A percentile compares a stretch with the other conserved stretches of the same genome.
Evolutionary conservation across 140 eudicot genomes (phyloP).

Genomic region (Erigeron philadelphicus): DNA sequence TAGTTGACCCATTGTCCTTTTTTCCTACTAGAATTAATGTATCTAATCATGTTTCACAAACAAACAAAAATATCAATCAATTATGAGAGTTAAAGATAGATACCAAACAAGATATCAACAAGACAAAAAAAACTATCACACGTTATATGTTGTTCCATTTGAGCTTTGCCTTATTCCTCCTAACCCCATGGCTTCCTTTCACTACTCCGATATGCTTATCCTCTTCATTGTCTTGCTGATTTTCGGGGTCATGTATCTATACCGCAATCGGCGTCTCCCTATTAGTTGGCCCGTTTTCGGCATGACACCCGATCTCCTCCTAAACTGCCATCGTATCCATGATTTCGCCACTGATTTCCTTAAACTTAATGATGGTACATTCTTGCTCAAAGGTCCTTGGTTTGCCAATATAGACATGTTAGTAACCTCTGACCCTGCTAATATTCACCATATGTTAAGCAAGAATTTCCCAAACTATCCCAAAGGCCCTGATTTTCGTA

Average conservation of each 20-base stretch:
- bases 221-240: slow-evolving; percentile 1
- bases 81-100: background rate
- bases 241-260: background rate
- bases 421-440: slow-evolving; percentile 21
- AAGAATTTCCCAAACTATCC: slow-evolving; percentile 26
- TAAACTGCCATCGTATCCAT: slow-evolving; percentile 13
- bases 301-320: background rate
- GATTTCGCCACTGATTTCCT: slow-evolving; percentile 16
- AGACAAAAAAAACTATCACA: background rate
- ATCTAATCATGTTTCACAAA: background rate
- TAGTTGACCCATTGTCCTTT: no score
- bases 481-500: slow-evolving; percentile 23
- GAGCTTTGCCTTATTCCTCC: background rate
- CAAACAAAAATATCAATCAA: background rate
- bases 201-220: background rate
- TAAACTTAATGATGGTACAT: slow-evolving; percentile 10
- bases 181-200: slow-evolving; percentile 8
- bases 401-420: slow-evolving; percentile 26
- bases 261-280: background rate
- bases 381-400: slow-evolving; percentile 23
- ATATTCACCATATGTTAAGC: slow-evolving; percentile 23
- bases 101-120: background rate
- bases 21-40: no score
- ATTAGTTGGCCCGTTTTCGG: slow-evolving; percentile 10
- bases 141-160: background rate